Base-by-base conservation (phyloP, 306 rosid species). In the Castanea crenata region DNA sequence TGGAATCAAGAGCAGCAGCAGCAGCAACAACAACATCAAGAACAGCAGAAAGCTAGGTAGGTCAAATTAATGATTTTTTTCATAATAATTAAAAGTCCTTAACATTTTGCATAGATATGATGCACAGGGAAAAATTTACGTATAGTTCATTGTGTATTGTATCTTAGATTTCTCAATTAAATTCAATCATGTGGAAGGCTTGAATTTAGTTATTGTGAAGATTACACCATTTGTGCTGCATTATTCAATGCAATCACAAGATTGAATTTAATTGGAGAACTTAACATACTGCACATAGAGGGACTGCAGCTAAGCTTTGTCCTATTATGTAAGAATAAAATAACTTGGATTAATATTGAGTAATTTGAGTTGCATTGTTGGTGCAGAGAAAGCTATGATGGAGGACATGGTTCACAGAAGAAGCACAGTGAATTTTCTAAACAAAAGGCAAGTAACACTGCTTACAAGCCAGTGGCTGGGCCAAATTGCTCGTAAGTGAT, bases 401-500 rank as follows among this genome's bases (percentile, higher is more conserved):
- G 84, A n/a, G 85, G 34, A 23, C 69, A 65, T 20, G 86, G 71
- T 58, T 67, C 78, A 49, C 83, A 71, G 82, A 82, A 81, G 77
- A 80, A 76, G 65, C 77, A 82, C 31, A 80, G 81, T 9, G 86
- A 86, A n/a, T 80, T 85, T 59, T 23, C 77, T 38, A 32, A 74
- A 34, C 89, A 83, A 75, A 86, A 83, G 61, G 12, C 79, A 14
- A 73, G 10, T 34, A 44, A 75, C 6, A 5, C 87, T 38, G 75
- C 81, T 68, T 71, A 68, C 87, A 90, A 84, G 78, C 91, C 93
- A 51, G 73, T 86, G 49, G 76, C 91, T 14, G 86, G 92, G 74
- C 98, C 98, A 52, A 80, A 65, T 67, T 94, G 99, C 97, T 91
- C 93, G 97, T 91, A 91, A 94, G 98, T 88, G 64, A 80, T 59